phyloP scores from a whole-genome alignment of 805 yeast species.

The Yamadazyma insecticola region DNA sequence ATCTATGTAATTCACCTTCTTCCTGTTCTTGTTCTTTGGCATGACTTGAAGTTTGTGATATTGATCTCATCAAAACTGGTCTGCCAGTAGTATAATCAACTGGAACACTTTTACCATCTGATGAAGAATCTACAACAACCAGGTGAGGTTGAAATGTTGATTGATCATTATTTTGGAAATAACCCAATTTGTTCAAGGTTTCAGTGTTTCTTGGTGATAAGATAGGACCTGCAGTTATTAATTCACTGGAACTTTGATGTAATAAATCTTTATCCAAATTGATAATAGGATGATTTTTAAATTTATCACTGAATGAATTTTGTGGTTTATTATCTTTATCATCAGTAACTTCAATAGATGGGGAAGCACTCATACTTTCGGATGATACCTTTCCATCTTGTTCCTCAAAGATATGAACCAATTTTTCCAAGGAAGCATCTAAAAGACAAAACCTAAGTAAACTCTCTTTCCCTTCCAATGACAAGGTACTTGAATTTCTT shows the following conservation, averaged over 20 bases:
- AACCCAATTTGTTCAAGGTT: constrained; percentile 14
- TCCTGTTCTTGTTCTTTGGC: constrained; percentile 81
- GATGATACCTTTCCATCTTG: constrained; percentile 16
- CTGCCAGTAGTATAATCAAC: constrained; percentile 68
- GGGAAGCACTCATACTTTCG: constrained; percentile 14
- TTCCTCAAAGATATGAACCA: constrained; percentile 47
- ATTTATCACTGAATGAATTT: background rate
- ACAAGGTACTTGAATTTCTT: constrained; percentile 41
- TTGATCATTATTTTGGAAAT: constrained; percentile 19
- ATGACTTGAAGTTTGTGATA: constrained; percentile 60
- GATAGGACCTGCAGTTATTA: constrained; percentile 50
- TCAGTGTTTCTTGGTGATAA: constrained; percentile 39
- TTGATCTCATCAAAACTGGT: constrained; percentile 61
- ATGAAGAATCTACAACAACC: constrained; percentile 63
- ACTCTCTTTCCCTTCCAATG: constrained; percentile 54
- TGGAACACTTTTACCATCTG: constrained; percentile 48
- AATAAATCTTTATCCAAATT: constrained; percentile 24
- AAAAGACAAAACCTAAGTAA: constrained; percentile 49
- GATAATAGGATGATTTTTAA: constrained; percentile 4
- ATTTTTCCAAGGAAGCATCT: constrained; percentile 51
- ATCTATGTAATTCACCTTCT: constrained; percentile 87
- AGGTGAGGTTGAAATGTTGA: constrained; percentile 53
- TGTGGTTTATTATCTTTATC: constrained; percentile 1
- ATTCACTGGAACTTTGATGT: constrained; percentile 47
- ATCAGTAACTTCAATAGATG: constrained; percentile 10